phyloP scores from a whole-genome alignment of 139 green algal species.

The Coelastrella sp. region DNA sequence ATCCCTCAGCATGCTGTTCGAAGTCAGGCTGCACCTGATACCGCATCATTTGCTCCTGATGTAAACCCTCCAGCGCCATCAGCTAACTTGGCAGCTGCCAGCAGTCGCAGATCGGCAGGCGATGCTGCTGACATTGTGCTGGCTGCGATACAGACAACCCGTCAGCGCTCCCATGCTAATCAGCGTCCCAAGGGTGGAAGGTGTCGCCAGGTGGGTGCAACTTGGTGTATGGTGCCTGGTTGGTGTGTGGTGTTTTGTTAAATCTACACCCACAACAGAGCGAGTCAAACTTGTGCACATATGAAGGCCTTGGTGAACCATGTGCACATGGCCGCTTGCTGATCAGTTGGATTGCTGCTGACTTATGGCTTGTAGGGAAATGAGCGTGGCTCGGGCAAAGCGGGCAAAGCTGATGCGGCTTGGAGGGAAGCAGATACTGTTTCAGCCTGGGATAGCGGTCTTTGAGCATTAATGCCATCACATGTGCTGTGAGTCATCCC shows the following conservation, averaged over 20 bases:
- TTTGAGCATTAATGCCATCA: neutral
- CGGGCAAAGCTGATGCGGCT: constrained; percentile 22
- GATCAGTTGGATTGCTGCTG: too few relatives aligned
- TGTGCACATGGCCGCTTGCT: too few relatives aligned
- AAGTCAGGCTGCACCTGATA: constrained; percentile 3
- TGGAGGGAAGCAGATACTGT: constrained; percentile 16
- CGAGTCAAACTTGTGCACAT: too few relatives aligned
- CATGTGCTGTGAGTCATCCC: neutral
- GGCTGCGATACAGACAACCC: constrained; percentile 23
- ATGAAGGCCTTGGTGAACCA: too few relatives aligned
- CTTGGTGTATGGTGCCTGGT: neutral
- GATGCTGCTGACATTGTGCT: constrained; percentile 28
- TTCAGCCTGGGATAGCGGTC: neutral
- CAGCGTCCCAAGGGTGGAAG: constrained; percentile 1
- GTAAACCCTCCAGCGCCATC: neutral
- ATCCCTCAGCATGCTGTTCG: too few relatives aligned
- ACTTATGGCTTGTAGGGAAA: too few relatives aligned
- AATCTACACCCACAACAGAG: too few relatives aligned
- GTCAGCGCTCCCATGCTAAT: constrained; percentile 12
- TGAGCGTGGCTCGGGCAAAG: neutral
- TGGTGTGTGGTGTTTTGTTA: neutral
- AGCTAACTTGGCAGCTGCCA: neutral
- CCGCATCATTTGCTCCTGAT: neutral
- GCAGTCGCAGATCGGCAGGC: neutral
- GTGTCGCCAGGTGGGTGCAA: neutral